Base-by-base conservation (phyloP, 371 early-diverging fungal genomes). In the Mortierella sp. region DNA sequence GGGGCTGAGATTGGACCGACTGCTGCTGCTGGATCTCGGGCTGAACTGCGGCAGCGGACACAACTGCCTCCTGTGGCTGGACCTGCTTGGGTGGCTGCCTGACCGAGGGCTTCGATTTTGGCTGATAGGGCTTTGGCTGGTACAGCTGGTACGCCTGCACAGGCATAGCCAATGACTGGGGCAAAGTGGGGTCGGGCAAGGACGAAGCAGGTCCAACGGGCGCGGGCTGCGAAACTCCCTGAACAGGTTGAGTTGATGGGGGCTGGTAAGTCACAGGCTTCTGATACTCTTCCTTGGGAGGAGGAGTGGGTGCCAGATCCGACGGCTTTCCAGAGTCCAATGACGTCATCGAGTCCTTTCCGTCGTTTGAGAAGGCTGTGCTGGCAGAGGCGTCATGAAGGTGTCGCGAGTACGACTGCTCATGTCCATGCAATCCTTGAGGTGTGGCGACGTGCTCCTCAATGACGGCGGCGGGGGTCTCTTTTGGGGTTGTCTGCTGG, bases 101-200 rank as follows among this genome's bases (percentile, higher is more conserved):
- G 24, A 78, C 44, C 24, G 79, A 81, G 54, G 85, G 74, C 74
- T 81, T 81, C 7, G 84, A 73, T 70, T 83, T 81, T 70, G 85
- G 85, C 73, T 76, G 81, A 38, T 84, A 84, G 2, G 85, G 85
- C 68, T 85, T 85, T 44, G 85, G 85, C 73, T 85, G 78, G 44
- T 85, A 85, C 38, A 85, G 35, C 68, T 85, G 85, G 46, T 85
- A 85, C 0, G 85, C 75, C 29, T 81, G 81, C 10, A 79, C 85
- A 12, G 85, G 85, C 77, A 85, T 76, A 14, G 75, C 63, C 38
- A 80, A 29, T 3, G 58, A 75, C 46, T 80, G 84, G 38, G 80
- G 78, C 44, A 75, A 72, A 8, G 74, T 65, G 48, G 80, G 81
- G 48, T 79, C 75, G n/a, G 85, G 78, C 79, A 76, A 68, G 6